phyloP scores from a whole-genome alignment of 163 green algal genomes.

The Chlamydomonas reinhardtii region DNA sequence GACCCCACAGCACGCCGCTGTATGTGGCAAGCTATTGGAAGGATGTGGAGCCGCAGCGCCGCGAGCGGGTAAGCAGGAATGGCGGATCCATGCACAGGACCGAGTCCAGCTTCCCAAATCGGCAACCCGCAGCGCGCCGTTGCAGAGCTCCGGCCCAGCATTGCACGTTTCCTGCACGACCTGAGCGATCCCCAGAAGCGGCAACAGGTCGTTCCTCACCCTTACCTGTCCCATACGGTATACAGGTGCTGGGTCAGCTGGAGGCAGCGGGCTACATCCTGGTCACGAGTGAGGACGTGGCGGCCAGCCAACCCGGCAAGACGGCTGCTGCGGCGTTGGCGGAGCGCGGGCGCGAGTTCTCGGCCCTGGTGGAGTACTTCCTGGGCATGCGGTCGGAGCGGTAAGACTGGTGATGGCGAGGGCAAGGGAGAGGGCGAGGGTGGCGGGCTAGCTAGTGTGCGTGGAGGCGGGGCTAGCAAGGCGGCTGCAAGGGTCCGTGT shows the following conservation, averaged over 20 bases:
- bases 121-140: too few relatives aligned
- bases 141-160: too few relatives aligned
- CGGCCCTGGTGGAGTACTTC: conserved; percentile 63
- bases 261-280: conserved; percentile 13
- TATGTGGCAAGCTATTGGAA: conserved; percentile 53
- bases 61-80: not conserved
- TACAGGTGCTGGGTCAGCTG: conserved; percentile 15
- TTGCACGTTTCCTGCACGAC: too few relatives aligned
- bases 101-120: too few relatives aligned
- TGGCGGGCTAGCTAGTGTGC: not conserved
- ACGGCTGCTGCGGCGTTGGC: not conserved
- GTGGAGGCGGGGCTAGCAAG: not conserved
- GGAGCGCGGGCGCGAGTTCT: conserved; percentile 10
- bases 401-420: not conserved
- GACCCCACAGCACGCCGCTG: conserved; percentile 2
- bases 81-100: not conserved
- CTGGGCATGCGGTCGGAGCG: conserved; percentile 47
- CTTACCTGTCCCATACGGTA: not conserved
- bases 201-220: not conserved
- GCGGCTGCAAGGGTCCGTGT: too few relatives aligned
- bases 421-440: not conserved
- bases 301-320: not conserved
- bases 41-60: conserved; percentile 4
- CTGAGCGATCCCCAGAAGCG: not conserved
- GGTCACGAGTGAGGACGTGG: conserved; percentile 12